Conservation (phyloP, 768 basidiomycete genomes). For the Pleurotus giganteus region DNA sequence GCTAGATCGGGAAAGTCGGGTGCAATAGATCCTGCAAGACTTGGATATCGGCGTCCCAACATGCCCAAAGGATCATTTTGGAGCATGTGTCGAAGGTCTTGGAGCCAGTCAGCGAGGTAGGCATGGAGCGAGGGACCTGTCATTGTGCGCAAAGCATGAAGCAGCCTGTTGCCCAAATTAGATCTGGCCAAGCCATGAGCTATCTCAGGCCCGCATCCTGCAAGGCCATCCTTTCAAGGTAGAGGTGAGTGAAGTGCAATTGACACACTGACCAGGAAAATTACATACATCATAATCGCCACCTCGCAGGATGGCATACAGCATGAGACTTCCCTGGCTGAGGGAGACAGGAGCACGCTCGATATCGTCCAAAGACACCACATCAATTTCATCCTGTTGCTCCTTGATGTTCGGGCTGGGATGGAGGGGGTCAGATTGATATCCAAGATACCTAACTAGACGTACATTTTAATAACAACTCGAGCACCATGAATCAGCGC, state of each 20-base stretch:
- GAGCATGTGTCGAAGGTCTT: conserved; percentile 6
- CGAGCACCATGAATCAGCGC: conserved; percentile 45
- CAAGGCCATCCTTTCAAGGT: conserved; percentile 18
- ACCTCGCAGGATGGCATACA: not conserved
- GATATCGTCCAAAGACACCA: not conserved
- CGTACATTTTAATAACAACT: conserved; percentile 38
- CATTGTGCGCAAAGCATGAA: conserved; percentile 19
- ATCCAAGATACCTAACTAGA: not conserved
- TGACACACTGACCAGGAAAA: no score
- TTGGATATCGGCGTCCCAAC: conserved; percentile 20
- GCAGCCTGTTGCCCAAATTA: conserved; percentile 29
- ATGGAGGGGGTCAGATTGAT: conserved; percentile 27
- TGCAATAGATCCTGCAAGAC: conserved; percentile 24
- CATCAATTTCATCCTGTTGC: conserved; percentile 12
- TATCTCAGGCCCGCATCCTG: conserved; percentile 13
- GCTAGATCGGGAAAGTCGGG: conserved; percentile 29
- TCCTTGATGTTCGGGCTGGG: conserved; percentile 16
- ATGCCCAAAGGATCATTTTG: conserved; percentile 14
- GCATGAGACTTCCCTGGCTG: not conserved
- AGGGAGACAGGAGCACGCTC: conserved; percentile 14
- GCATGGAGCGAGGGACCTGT: not conserved
- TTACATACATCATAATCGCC: no score
- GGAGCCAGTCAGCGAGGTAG: conserved; percentile 13
- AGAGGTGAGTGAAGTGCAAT: no score
- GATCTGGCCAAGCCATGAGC: conserved; percentile 9